Conservation (phyloP, 2,329 filamentous ascomycete genomes). For the Lojkania enalia region DNA sequence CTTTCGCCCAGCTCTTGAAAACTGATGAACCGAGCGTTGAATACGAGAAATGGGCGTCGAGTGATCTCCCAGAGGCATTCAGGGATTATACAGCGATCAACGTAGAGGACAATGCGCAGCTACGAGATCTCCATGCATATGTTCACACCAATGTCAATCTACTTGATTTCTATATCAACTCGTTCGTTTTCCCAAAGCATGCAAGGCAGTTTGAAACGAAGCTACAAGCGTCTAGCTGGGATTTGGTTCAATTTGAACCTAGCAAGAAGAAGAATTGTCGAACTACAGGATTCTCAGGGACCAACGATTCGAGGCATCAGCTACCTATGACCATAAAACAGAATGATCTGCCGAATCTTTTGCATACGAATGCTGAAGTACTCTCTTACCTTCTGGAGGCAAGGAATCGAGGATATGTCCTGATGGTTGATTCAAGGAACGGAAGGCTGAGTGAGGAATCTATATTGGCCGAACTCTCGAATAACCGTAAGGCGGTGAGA, state of each 20-base stretch:
- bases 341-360: conserved; percentile 59
- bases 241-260: conserved; percentile 61
- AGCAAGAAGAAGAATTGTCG: conserved; percentile 30
- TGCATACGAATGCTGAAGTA: conserved; percentile 67
- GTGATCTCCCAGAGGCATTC: conserved; percentile 51
- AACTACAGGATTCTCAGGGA: conserved; percentile 73
- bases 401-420: conserved; percentile 56
- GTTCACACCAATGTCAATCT: conserved; percentile 51
- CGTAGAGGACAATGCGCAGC: conserved; percentile 57
- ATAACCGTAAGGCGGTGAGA: conserved; percentile 35
- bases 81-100: conserved; percentile 63
- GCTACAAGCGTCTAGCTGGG: conserved; percentile 68
- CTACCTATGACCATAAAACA: conserved; percentile 66
- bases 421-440: conserved; percentile 29
- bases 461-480: conserved; percentile 49
- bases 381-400: conserved; percentile 59
- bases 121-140: conserved; percentile 45
- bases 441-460: conserved; percentile 40
- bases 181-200: conserved; percentile 66
- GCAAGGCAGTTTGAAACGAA: conserved; percentile 68
- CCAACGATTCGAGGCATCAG: conserved; percentile 65
- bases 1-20: conserved; percentile 56
- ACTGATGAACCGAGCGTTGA: conserved; percentile 60
- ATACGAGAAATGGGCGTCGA: conserved; percentile 61
- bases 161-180: conserved; percentile 68